Evolutionary conservation across 441 rosid species (phyloP).

Genomic region (Croton setiger): DNA sequence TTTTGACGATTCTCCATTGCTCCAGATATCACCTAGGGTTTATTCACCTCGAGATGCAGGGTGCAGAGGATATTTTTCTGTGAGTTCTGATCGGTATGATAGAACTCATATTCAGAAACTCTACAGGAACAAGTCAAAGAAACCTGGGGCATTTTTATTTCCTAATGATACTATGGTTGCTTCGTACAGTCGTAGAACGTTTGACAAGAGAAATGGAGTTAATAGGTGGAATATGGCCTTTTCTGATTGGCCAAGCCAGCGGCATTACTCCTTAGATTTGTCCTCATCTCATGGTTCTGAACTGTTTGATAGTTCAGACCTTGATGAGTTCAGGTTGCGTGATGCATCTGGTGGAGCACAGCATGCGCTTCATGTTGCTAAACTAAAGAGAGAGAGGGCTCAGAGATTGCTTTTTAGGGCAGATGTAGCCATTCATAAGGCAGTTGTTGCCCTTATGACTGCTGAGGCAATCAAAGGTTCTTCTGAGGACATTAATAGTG

Average conservation of each 20-base stretch:
- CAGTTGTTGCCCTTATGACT: constrained; percentile 76
- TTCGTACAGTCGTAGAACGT: constrained; percentile 33
- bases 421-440: constrained; percentile 87
- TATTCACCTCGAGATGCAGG: constrained; percentile 50
- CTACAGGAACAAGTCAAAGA: constrained; percentile 49
- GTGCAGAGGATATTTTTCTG: constrained; percentile 39
- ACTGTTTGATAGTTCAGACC: constrained; percentile 44
- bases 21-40: constrained; percentile 54
- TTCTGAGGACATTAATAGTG: constrained; percentile 36
- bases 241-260: constrained; percentile 50
- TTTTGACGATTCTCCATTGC: constrained; percentile 48
- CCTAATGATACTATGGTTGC: constrained; percentile 29
- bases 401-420: constrained; percentile 73
- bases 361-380: constrained; percentile 63
- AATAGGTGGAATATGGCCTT: constrained; percentile 45
- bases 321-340: constrained; percentile 56
- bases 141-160: constrained; percentile 30
- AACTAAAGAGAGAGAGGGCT: constrained; percentile 77
- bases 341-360: constrained; percentile 74
- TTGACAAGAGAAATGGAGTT: constrained; percentile 44
- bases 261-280: constrained; percentile 31
- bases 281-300: constrained; percentile 38
- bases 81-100: constrained; percentile 46
- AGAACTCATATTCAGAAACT: constrained; percentile 42
- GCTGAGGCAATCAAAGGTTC: constrained; percentile 79